Evolutionary conservation across 2,329 filamentous ascomycete genomes (phyloP).

Genomic region (Venturia nashicola): DNA sequence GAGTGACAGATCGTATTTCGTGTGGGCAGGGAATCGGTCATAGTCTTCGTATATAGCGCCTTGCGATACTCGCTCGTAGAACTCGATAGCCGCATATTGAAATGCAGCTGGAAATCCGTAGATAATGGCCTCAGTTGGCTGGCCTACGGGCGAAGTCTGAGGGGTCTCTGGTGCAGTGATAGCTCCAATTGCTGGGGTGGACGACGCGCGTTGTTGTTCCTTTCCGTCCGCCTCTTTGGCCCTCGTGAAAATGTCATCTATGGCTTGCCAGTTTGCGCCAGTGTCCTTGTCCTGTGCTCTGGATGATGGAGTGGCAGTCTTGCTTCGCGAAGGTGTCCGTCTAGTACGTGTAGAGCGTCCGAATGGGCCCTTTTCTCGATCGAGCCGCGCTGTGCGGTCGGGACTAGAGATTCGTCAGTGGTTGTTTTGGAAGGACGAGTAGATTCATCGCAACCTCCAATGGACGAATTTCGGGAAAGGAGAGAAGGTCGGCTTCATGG

Average conservation of each 20-base stretch:
- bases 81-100: constrained; percentile 75
- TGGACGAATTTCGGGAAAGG: constrained; percentile 4
- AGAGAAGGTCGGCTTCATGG: constrained; percentile 1
- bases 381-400: constrained; percentile 28
- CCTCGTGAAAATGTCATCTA: constrained; percentile 34
- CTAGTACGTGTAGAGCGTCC: constrained; percentile 33
- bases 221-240: constrained; percentile 7
- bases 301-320: constrained; percentile 43
- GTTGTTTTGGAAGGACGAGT: constrained; percentile 11
- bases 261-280: constrained; percentile 30
- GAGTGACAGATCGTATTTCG: constrained; percentile 61
- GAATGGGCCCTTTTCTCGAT: constrained; percentile 48
- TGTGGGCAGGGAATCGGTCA: constrained; percentile 65
- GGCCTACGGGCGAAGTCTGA: constrained; percentile 27
- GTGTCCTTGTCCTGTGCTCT: constrained; percentile 42
- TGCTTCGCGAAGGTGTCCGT: constrained; percentile 36
- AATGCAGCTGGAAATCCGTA: constrained; percentile 62
- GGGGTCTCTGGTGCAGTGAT: constrained; percentile 15
- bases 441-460: constrained; percentile 10
- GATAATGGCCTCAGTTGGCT: constrained; percentile 68
- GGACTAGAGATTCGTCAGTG: constrained; percentile 13
- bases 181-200: constrained; percentile 14
- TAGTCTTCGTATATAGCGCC: constrained; percentile 90
- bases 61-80: constrained; percentile 70
- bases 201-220: constrained; percentile 14